Base-by-base conservation (phyloP, 2,329 filamentous ascomycete genomes). In the Parastagonospora nodorum region DNA sequence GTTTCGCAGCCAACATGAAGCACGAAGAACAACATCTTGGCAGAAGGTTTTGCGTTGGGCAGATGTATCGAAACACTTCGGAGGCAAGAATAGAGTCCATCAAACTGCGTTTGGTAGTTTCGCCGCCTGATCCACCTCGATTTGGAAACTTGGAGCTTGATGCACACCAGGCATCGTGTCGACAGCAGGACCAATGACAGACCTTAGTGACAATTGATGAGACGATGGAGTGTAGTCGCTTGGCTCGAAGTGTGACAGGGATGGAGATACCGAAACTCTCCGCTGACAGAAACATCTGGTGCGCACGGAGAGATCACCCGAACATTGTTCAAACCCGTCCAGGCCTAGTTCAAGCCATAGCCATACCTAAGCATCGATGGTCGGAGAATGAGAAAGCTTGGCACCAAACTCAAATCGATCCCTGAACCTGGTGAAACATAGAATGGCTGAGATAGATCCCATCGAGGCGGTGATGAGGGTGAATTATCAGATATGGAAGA, bases 301-400 rank as follows among this genome's bases (percentile, higher is more conserved):
- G 33, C 15, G 14, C 16, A 3, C n/a, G 37, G 9, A 41, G 27
- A 48, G 30, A 28, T 30, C 36, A 24, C 12, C 35, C 32, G 15
- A n/a, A 35, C 29, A 10, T 27, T 19, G 10, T 31, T 38, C 15
- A 15, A 41, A 33, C 41, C 48, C 29, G 38, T 40, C 16, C 27
- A 33, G 30, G 42, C 41, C 45, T 48, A 50, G 42, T 43, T 50
- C 45, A 33, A 40, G n/a, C 45, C 43, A 16, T 28, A 24, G 43
- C 32, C 31, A 46, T 55, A 40, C 51, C 51, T 60, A 65, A 65
- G 63, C 57, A 61, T 61, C 53, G 49, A 36, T 49, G 38, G 56
- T 57, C 51, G 51, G 48, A 46, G 45, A 42, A 51, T 48, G 7
- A 36, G 10, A 55, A 61, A 60, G 62, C 66, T 68, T 70, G 61